phyloP scores from a whole-genome alignment of 116 monocot genomes.

The Iris pallida region DNA sequence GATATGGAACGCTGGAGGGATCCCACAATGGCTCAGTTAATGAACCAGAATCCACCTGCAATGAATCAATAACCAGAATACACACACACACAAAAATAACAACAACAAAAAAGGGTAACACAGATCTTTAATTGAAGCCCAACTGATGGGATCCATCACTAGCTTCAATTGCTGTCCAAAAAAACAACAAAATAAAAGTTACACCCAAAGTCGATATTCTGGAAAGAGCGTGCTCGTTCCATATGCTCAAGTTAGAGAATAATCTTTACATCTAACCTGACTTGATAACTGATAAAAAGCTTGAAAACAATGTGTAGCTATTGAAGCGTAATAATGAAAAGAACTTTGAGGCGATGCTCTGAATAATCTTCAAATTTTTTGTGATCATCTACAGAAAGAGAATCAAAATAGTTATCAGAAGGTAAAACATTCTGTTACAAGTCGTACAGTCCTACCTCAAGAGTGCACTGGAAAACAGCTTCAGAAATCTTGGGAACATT shows the following conservation, averaged over 20 bases:
- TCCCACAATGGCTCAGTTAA: slow-evolving; percentile 97
- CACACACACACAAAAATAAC: background rate
- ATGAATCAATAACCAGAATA: background rate
- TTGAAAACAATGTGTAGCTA: slow-evolving; percentile 93
- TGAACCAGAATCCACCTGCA: slow-evolving; percentile 65
- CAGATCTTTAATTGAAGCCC: slow-evolving; percentile 76
- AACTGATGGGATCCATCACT: slow-evolving; percentile 93
- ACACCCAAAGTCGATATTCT: background rate
- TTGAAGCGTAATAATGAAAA: slow-evolving; percentile 91
- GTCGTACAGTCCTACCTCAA: slow-evolving; percentile 47
- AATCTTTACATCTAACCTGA: slow-evolving; percentile 45
- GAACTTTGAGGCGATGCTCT: slow-evolving; percentile 96
- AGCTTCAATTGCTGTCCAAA: slow-evolving; percentile 83
- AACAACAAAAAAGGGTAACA: background rate
- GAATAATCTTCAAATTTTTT: slow-evolving; percentile 98
- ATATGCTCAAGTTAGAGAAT: background rate
- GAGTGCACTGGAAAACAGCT: slow-evolving; percentile 95
- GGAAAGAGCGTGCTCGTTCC: background rate
- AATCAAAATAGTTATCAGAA: background rate
- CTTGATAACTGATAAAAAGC: slow-evolving; percentile 84
- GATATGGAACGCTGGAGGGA: slow-evolving; percentile 53
- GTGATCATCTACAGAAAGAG: slow-evolving; percentile 77
- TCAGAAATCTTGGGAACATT: slow-evolving; percentile 93
- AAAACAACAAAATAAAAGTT: background rate
- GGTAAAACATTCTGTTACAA: background rate